Base-by-base conservation (phyloP, 2,329 filamentous ascomycete genomes). In the Talaromyces amestolkiae region DNA sequence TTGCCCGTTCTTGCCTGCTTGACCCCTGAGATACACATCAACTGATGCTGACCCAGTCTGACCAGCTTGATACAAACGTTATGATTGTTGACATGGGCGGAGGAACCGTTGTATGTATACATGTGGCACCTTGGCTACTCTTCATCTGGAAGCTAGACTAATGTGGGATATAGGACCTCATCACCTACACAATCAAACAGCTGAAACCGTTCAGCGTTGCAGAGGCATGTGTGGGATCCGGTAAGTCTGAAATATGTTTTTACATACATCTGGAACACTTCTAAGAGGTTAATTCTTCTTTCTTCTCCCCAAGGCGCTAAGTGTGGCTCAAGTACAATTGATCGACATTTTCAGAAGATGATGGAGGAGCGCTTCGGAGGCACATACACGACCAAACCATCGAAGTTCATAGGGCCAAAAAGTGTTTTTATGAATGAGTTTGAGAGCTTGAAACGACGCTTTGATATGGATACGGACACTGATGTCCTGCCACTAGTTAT, bases 271-370 rank as follows among this genome's bases (percentile, higher is more conserved):
- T 37, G 27, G 27, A 31, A 37, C 3, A 2, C 8, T 37, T 5
- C 1, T 37, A 11, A 11, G 8, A 11, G 10, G 13, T 17, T 43
- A 17, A 43, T 19, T 43, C 35, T 13, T 5, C 24, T 22, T 37
- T 37, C 9, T 31, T 37, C 35, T 37, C 9, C 2, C 13, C 9
- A 10, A 65, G 64, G 64, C 24, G 64, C 49, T 0, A 65, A 65
- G 53, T 65, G 59, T 22, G 64, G 64, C 15, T 61, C 49, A 2
- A 63, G 45, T n/a, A 58, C 64, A 3, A 65, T 65, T 6, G 64
- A 65, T 53, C 49, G 64, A 1, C 53, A 65, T 37, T 63, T 65
- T 10, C 37, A 58, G 5, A 10, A 49, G 11, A 19, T 54, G 47
- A 65, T 65, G 64, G 37, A 63, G 22, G n/a, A 35, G 8, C 31